Percentiles rank a stretch among this genome's conserved stretches.
Evolutionary conservation across 345 rosid species (phyloP).

Genomic region (Ricinus communis): DNA sequence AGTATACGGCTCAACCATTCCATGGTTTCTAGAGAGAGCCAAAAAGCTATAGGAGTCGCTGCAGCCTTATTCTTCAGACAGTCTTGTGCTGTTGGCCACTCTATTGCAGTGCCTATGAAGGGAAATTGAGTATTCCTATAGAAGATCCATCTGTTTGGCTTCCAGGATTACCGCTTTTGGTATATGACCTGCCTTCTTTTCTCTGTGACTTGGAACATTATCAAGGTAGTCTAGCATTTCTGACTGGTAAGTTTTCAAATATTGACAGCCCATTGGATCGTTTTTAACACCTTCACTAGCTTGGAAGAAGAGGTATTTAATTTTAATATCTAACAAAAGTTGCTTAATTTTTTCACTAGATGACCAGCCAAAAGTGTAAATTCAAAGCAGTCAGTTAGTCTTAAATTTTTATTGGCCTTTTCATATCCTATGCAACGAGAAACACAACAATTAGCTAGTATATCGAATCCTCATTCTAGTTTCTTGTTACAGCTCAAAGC

Average conservation of each 20-base stretch:
- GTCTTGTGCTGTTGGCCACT: conserved; percentile 37
- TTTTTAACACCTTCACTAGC: conserved; percentile 13
- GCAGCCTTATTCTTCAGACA: conserved; percentile 49
- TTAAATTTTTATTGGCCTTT: too few species aligned
- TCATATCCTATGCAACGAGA: too few species aligned
- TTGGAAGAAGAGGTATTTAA: conserved; percentile 26
- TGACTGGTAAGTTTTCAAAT: conserved; percentile 20
- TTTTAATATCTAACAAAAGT: too few species aligned
- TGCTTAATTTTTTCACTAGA: too few species aligned
- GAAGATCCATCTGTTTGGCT: neutral
- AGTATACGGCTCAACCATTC: conserved; percentile 45
- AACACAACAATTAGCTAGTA: too few species aligned
- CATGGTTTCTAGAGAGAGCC: conserved; percentile 53
- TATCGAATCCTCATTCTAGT: too few species aligned
- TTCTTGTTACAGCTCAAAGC: too few species aligned
- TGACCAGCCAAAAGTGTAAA: too few species aligned
- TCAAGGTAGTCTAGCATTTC: neutral
- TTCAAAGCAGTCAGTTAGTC: too few species aligned
- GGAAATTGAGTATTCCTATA: conserved; percentile 3
- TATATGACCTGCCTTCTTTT: conserved; percentile 10
- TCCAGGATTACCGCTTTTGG: conserved; percentile 8
- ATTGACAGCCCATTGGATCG: conserved; percentile 12
- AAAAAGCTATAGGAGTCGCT: conserved; percentile 25
- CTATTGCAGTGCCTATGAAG: conserved; percentile 42
- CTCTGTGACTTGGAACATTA: neutral